Evolutionary conservation across 352 stramenopile genomes (phyloP).

Genomic region (Phytopythium helicoides): DNA sequence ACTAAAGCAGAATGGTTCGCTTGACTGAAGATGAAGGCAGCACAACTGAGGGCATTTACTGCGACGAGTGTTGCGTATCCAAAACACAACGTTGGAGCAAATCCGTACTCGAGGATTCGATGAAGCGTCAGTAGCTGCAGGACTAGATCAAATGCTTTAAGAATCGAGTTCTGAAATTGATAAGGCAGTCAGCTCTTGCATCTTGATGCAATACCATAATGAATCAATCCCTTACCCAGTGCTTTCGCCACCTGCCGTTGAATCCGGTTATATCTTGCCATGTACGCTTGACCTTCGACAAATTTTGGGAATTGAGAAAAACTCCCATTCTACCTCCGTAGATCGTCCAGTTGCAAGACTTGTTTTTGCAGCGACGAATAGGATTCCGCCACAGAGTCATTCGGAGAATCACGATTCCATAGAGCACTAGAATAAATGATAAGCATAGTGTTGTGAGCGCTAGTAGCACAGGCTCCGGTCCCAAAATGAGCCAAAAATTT

Average conservation of each 20-base stretch:
- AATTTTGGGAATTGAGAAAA: neutral
- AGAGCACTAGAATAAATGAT: neutral
- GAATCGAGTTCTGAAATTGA: neutral
- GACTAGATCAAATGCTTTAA: slow-evolving; percentile 4
- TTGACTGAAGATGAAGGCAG: slow-evolving; percentile 5
- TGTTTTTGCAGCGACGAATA: too few species aligned
- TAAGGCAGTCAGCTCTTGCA: too few species aligned
- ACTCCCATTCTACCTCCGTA: too few species aligned
- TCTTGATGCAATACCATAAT: too few species aligned
- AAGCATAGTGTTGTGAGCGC: neutral
- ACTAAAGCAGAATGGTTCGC: neutral
- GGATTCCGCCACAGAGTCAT: slow-evolving; percentile 2
- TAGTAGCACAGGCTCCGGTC: neutral
- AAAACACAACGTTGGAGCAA: neutral
- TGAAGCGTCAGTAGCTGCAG: slow-evolving; percentile 3
- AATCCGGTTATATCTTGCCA: slow-evolving; percentile 2
- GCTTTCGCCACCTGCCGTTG: slow-evolving; percentile 1
- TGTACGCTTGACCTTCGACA: neutral
- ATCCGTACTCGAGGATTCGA: slow-evolving; percentile 4
- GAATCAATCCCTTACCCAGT: neutral
- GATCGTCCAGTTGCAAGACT: neutral
- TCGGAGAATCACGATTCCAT: slow-evolving; percentile 1
- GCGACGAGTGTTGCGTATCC: neutral
- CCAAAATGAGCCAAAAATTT: slow-evolving; percentile 26
- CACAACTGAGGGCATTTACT: slow-evolving; percentile 1